Conservation (phyloP, 495 filamentous ascomycete species). For the Niebla homalea region DNA sequence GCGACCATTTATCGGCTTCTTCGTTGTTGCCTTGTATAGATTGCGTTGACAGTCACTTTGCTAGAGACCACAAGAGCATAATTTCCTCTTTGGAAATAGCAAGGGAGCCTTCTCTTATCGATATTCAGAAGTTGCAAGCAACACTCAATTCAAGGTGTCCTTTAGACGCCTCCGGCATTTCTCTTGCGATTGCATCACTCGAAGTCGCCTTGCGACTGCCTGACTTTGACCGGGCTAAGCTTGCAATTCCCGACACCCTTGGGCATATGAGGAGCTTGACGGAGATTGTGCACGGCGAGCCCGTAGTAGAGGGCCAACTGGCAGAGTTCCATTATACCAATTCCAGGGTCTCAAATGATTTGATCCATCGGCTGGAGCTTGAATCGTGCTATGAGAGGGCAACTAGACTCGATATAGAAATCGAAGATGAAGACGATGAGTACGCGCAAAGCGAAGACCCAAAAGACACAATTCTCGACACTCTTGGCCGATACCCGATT, state of each 20-base stretch:
- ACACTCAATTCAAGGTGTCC: slow-evolving; percentile 3
- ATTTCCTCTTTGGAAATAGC: slow-evolving; percentile 14
- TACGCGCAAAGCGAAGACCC: slow-evolving; percentile 27
- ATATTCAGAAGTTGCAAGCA: slow-evolving; percentile 17
- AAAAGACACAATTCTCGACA: slow-evolving; percentile 24
- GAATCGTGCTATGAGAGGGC: slow-evolving; percentile 16
- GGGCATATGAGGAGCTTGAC: slow-evolving; percentile 2
- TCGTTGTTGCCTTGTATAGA: slow-evolving; percentile 14
- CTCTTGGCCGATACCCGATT: slow-evolving; percentile 25
- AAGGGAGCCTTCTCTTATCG: slow-evolving; percentile 7
- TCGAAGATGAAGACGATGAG: slow-evolving; percentile 21
- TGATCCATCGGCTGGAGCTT: slow-evolving; percentile 17
- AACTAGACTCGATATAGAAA: slow-evolving; percentile 20
- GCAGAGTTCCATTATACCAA: slow-evolving; percentile 19
- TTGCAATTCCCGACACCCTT: slow-evolving; percentile 14
- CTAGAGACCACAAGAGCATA: slow-evolving; percentile 13
- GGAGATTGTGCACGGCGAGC: slow-evolving; percentile 13
- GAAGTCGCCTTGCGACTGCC: slow-evolving; percentile 13
- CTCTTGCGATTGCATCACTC: slow-evolving; percentile 18
- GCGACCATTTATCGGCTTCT: background rate
- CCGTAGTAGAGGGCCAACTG: slow-evolving; percentile 1
- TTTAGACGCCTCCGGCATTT: slow-evolving; percentile 12
- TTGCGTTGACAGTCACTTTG: slow-evolving; percentile 15
- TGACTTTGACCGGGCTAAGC: slow-evolving; percentile 1
- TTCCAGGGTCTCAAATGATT: slow-evolving; percentile 15